Conservation (phyloP, 306 rosid genomes). For the Sicyos edulis region DNA sequence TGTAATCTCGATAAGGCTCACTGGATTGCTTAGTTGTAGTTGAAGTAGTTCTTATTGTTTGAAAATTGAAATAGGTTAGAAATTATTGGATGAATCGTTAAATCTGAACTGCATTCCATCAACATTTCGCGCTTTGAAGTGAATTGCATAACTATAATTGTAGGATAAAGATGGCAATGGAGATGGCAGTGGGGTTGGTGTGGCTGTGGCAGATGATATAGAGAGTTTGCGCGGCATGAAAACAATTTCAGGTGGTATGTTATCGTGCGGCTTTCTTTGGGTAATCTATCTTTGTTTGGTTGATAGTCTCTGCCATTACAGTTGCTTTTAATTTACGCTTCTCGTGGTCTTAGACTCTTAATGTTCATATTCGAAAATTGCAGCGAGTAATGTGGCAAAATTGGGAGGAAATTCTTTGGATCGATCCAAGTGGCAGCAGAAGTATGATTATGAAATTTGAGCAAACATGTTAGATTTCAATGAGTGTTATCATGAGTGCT, state of each 20-base stretch:
- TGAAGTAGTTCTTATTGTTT: not conserved
- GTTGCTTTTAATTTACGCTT: not conserved
- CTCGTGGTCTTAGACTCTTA: not conserved
- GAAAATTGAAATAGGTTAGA: not conserved
- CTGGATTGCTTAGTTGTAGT: not conserved
- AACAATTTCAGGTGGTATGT: conserved; percentile 24
- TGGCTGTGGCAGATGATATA: conserved; percentile 15
- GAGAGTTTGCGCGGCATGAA: conserved; percentile 20
- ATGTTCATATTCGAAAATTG: not conserved
- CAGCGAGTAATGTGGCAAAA: conserved; percentile 24
- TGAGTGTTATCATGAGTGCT: not conserved
- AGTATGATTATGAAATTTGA: conserved; percentile 29
- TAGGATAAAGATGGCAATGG: conserved; percentile 23
- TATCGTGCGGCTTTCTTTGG: conserved; percentile 19
- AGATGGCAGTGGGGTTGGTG: conserved; percentile 14
- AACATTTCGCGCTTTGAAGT: not conserved
- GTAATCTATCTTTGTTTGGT: conserved; percentile 19
- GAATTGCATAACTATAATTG: not conserved
- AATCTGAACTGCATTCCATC: not conserved
- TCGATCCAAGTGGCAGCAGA: conserved; percentile 51
- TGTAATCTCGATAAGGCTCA: too few species aligned
- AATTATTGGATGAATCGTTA: not conserved
- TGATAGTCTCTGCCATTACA: not conserved
- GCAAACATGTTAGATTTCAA: not conserved
- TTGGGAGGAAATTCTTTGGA: conserved; percentile 33